phyloP scores from a whole-genome alignment of 2,329 filamentous ascomycete species.

The Trichocomaceae sp. region DNA sequence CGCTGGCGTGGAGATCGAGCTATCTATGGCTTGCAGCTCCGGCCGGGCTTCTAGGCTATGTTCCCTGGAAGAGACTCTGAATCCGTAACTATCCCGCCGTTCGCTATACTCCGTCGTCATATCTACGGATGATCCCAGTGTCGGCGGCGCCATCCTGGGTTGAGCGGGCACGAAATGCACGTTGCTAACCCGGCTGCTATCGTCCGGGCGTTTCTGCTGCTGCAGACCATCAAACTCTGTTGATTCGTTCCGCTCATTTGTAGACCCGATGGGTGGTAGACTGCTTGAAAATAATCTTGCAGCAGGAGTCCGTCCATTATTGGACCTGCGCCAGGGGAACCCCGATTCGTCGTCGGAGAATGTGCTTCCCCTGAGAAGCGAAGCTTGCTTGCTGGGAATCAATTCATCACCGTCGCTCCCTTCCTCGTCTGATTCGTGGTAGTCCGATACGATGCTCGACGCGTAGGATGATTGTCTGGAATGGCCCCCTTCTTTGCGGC shows the following conservation, averaged over 20 bases:
- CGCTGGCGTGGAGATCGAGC: conserved; percentile 13
- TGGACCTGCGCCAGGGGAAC: conserved; percentile 22
- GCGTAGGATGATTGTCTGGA: conserved; percentile 39
- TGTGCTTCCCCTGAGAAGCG: conserved; percentile 28
- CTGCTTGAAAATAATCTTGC: conserved; percentile 38
- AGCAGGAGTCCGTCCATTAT: conserved; percentile 27
- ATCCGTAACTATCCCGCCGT: conserved; percentile 24
- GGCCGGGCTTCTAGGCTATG: conserved; percentile 19
- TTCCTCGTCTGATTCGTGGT: conserved; percentile 44
- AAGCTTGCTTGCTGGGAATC: conserved; percentile 21
- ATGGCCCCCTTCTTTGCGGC: conserved; percentile 50
- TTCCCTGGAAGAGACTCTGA: conserved; percentile 23
- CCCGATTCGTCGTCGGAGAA: conserved; percentile 29
- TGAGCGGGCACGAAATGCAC: conserved; percentile 8
- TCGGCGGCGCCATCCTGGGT: conserved; percentile 1
- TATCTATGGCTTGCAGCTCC: conserved; percentile 22
- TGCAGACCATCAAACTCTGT: background rate
- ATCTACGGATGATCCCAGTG: conserved; percentile 16
- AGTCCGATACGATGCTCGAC: conserved; percentile 42
- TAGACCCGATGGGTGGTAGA: conserved; percentile 48
- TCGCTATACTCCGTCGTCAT: conserved; percentile 12
- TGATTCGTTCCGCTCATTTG: conserved; percentile 29
- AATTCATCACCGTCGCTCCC: conserved; percentile 25
- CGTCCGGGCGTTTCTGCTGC: background rate
- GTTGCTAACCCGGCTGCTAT: background rate